Conservation (phyloP, 2,329 filamentous ascomycete genomes). For the Phoma sp. region DNA sequence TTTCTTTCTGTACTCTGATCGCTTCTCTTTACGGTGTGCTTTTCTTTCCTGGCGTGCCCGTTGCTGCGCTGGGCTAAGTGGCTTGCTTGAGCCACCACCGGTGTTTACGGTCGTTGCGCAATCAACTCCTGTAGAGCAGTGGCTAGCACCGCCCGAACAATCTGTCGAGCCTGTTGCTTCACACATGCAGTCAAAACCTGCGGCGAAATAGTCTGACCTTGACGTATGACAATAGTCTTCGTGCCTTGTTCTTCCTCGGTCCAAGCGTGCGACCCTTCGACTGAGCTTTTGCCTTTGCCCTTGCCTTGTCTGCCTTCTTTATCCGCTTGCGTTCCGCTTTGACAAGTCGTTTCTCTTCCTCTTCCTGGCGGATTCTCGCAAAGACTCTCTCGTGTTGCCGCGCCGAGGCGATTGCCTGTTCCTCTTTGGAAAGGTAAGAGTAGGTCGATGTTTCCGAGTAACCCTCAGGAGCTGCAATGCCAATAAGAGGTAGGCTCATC, state of each 20-base stretch:
- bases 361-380: constrained; percentile 6
- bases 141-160: neutral
- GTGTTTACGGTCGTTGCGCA: neutral
- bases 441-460: neutral
- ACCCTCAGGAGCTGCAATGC: constrained; percentile 1
- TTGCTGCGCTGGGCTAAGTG: neutral
- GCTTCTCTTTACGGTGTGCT: neutral
- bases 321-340: neutral
- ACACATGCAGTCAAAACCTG: constrained; percentile 3
- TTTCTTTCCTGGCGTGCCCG: neutral
- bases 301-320: constrained; percentile 2
- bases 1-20: neutral
- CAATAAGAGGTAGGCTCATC: constrained; percentile 10
- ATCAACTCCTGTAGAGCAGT: neutral
- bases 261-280: neutral
- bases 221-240: constrained; percentile 4
- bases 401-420: constrained; percentile 1
- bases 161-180: neutral
- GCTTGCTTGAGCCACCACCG: neutral
- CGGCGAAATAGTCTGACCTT: constrained; percentile 10
- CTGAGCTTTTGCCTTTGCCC: constrained; percentile 3
- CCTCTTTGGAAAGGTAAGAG: constrained; percentile 3
- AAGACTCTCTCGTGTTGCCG: constrained; percentile 4
- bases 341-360: neutral
- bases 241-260: constrained; percentile 1